Conservation (phyloP, 2,329 filamentous ascomycete genomes). For the Volutella citrinella region DNA sequence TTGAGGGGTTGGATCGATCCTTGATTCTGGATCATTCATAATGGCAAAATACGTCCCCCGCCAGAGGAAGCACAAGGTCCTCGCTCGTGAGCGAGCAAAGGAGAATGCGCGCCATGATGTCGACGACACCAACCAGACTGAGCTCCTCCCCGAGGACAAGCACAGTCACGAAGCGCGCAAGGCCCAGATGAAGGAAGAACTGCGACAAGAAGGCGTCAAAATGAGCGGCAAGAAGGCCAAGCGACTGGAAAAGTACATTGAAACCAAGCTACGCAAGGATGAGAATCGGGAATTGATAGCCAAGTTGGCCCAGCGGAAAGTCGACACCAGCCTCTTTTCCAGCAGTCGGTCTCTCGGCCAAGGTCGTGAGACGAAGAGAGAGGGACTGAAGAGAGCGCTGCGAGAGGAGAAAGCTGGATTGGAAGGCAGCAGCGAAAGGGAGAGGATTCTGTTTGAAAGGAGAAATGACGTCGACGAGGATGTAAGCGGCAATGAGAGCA, state of each 20-base stretch:
- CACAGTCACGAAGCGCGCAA: conserved; percentile 53
- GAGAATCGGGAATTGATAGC: conserved; percentile 82
- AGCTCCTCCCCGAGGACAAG: conserved; percentile 40
- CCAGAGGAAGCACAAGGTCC: conserved; percentile 65
- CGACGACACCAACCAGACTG: conserved; percentile 33
- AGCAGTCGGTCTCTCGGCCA: conserved; percentile 77
- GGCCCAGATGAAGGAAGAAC: conserved; percentile 51
- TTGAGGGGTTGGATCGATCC: conserved; percentile 10
- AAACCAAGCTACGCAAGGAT: conserved; percentile 91
- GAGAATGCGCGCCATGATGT: conserved; percentile 40
- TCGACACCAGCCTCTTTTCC: conserved; percentile 77
- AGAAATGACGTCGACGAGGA: conserved; percentile 27
- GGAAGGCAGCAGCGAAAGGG: conserved; percentile 48
- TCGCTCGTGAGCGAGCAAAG: conserved; percentile 58
- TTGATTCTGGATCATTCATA: conserved; percentile 4
- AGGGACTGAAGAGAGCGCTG: conserved; percentile 62
- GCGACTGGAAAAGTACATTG: conserved; percentile 67
- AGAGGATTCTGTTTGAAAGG: conserved; percentile 51
- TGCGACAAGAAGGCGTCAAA: conserved; percentile 50
- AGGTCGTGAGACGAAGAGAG: conserved; percentile 66
- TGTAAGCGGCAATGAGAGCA: conserved; percentile 24
- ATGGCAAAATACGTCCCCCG: conserved; percentile 61
- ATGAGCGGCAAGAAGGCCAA: conserved; percentile 65
- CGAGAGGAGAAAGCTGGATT: conserved; percentile 65
- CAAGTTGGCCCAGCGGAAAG: conserved; percentile 73